Percentiles rank a stretch among this genome's conserved stretches.
phyloP scores from a whole-genome alignment of 352 stramenopile genomes.

The Halophytophthora batemanensis region DNA sequence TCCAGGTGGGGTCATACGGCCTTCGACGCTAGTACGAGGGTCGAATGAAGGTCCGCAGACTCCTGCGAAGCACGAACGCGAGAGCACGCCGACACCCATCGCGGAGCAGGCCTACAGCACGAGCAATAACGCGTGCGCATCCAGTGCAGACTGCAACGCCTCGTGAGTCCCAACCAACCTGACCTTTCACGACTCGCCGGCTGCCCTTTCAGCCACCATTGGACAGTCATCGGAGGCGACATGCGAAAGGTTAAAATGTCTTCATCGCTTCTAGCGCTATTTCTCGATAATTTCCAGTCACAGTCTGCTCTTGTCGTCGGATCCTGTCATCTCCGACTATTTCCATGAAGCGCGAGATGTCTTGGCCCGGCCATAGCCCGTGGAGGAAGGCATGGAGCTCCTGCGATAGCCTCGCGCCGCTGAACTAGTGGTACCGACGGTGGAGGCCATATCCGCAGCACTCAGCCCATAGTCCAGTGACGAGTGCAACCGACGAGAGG shows the following conservation, averaged over 20 bases:
- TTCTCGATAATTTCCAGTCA: slow-evolving; percentile 1
- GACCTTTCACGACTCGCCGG: too few species aligned
- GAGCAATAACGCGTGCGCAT: neutral
- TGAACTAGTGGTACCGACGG: neutral
- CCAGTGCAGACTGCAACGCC: too few species aligned
- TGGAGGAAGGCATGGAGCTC: slow-evolving; percentile 10
- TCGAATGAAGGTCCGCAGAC: neutral
- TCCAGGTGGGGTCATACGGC: neutral
- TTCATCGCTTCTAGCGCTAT: neutral
- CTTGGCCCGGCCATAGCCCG: slow-evolving; percentile 22
- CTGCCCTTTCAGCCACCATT: too few species aligned
- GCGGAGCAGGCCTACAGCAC: slow-evolving; percentile 3
- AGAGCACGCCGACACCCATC: slow-evolving; percentile 25
- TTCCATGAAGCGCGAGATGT: slow-evolving; percentile 50
- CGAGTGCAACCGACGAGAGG: slow-evolving; percentile 28
- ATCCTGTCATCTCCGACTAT: slow-evolving; percentile 12
- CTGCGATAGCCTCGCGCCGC: slow-evolving; percentile 13
- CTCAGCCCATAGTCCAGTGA: slow-evolving; percentile 26
- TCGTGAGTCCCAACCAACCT: too few species aligned
- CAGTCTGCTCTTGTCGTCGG: slow-evolving; percentile 6
- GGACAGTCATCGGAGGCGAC: too few species aligned
- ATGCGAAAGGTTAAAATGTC: too few species aligned
- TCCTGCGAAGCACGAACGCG: slow-evolving; percentile 13
- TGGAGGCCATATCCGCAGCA: slow-evolving; percentile 3
- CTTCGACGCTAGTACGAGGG: neutral